Evolutionary conservation across 495 filamentous ascomycete genomes (phyloP).

Genomic region (Neurospora hispaniola): DNA sequence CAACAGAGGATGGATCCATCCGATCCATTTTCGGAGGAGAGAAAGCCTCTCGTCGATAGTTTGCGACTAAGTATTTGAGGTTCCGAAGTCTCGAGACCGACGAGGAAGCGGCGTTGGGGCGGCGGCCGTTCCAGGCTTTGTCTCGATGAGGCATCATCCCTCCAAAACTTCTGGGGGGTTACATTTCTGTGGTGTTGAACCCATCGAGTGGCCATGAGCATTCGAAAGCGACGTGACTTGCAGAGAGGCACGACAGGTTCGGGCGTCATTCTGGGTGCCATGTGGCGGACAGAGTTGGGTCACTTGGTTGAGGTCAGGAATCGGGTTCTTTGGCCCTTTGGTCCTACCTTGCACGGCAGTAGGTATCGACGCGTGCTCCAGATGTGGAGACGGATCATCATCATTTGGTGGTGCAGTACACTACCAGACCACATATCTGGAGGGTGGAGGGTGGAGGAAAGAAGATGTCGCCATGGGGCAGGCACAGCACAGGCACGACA

Average conservation of each 20-base stretch:
- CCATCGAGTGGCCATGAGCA: not conserved
- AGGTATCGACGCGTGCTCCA: slow-evolving; percentile 5
- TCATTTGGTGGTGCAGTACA: not conserved
- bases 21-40: not conserved
- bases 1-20: not conserved
- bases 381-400: slow-evolving; percentile 1
- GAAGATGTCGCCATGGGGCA: not conserved
- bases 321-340: slow-evolving; percentile 5
- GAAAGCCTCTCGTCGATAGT: not conserved
- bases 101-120: not conserved
- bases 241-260: not conserved
- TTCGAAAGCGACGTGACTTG: not conserved
- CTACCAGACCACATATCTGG: not conserved
- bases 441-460: not conserved
- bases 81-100: not conserved
- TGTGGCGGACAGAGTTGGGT: not conserved
- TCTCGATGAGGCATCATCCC: not conserved
- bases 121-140: not conserved
- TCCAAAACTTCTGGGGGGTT: not conserved
- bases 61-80: not conserved
- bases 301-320: not conserved
- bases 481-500: not conserved
- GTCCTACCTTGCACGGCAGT: slow-evolving; percentile 9
- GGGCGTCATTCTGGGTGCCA: slow-evolving; percentile 1
- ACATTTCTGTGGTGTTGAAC: not conserved